A percentile compares a stretch with the other conserved stretches of the same genome.
These are phyloP conservation scores for Zancudomyces culisetae DNA, from an alignment of 371 early-diverging fungal species.

Conservation along the genomic window DNA sequence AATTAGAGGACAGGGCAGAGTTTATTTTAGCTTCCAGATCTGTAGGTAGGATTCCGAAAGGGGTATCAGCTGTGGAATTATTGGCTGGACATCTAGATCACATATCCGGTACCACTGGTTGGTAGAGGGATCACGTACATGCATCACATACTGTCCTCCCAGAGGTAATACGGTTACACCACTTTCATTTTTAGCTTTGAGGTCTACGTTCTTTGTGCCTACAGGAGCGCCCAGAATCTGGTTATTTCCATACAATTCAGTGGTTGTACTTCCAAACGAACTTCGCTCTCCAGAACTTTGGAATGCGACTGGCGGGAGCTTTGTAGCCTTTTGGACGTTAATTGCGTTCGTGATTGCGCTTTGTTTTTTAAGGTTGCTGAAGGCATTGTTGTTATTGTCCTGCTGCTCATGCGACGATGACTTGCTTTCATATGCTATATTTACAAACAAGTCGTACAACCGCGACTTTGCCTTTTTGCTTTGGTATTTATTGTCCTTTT, in stretches of 20 bases:
- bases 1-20: no score
- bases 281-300: conserved; percentile 3
- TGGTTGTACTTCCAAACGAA: not conserved
- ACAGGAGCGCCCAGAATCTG: not conserved
- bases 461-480: not conserved
- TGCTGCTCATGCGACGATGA: conserved; percentile 21
- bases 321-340: not conserved
- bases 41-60: conserved; percentile 86
- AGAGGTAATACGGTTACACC: not conserved
- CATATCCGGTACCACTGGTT: conserved; percentile 91
- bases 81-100: conserved; percentile 81
- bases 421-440: conserved; percentile 79
- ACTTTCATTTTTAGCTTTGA: not conserved
- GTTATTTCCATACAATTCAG: not conserved
- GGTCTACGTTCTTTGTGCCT: not conserved
- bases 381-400: not conserved
- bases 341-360: not conserved
- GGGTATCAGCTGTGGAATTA: conserved; percentile 86
- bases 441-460: conserved; percentile 69
- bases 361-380: conserved; percentile 32
- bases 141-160: conserved; percentile 47
- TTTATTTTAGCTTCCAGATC: conserved; percentile 35
- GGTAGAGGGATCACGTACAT: conserved; percentile 54
- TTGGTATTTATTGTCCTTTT: not conserved
- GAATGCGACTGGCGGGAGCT: not conserved